phyloP scores from a whole-genome alignment of 768 basidiomycete species.

The Suillus fuscotomentosus region DNA sequence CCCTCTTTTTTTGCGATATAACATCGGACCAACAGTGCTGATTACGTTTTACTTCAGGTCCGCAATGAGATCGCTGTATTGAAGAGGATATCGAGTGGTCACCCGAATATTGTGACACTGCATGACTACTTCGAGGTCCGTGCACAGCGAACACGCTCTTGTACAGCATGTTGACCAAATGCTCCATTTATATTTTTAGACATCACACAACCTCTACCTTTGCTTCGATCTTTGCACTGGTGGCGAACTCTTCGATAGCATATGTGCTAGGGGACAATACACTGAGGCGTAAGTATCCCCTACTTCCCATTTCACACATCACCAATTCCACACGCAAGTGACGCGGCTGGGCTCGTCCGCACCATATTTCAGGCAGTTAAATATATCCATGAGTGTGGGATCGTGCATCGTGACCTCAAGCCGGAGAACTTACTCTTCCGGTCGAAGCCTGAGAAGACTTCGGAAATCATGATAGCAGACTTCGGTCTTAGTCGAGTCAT shows the following conservation, averaged over 20 bases:
- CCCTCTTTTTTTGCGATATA: conserved; percentile 16
- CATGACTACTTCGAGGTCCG: conserved; percentile 94
- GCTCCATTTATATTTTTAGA: conserved; percentile 40
- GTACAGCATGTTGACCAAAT: not conserved
- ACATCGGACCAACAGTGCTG: conserved; percentile 9
- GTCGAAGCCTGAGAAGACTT: conserved; percentile 73
- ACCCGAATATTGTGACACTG: conserved; percentile 88
- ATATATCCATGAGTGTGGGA: conserved; percentile 88
- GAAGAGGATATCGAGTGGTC: conserved; percentile 89
- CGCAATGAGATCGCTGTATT: conserved; percentile 96
- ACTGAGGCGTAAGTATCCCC: conserved; percentile 74
- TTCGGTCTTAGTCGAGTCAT: conserved; percentile 92
- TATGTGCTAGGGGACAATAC: conserved; percentile 96
- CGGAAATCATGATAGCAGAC: conserved; percentile 96
- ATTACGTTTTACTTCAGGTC: conserved; percentile 50
- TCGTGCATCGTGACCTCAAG: conserved; percentile 96
- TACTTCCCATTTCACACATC: conserved; percentile 17
- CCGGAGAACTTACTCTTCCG: conserved; percentile 98
- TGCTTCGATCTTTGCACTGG: conserved; percentile 96
- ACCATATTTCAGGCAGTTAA: conserved; percentile 86
- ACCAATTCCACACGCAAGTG: conserved; percentile 43
- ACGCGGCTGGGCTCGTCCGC: conserved; percentile 85
- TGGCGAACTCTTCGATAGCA: conserved; percentile 98
- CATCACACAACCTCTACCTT: conserved; percentile 90
- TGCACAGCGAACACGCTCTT: conserved; percentile 6